Evolutionary conservation across 345 rosid species (phyloP).

Genomic region (Microthlaspi erraticum): DNA sequence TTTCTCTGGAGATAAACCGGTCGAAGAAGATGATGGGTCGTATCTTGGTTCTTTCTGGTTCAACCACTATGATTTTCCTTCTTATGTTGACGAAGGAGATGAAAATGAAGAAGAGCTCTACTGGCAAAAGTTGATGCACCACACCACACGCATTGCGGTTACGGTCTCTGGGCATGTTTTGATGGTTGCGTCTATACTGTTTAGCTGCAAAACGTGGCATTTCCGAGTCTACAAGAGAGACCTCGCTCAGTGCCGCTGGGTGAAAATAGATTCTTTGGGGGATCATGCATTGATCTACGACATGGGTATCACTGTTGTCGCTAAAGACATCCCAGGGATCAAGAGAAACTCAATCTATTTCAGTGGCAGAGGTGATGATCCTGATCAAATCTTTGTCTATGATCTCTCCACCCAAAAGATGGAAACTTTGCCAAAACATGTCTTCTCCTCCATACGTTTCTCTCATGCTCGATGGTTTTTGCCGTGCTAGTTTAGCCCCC

Average conservation of each 20-base stretch:
- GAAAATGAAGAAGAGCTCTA: background rate
- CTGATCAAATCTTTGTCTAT: constrained; percentile 11
- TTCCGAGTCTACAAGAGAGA: constrained; percentile 5
- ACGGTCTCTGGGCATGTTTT: constrained; percentile 1
- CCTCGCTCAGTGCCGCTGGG: too few relatives aligned
- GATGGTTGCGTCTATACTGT: background rate
- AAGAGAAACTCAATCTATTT: constrained; percentile 27
- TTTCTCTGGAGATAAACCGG: constrained; percentile 8
- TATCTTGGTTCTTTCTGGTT: background rate
- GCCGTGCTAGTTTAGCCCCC: too few relatives aligned
- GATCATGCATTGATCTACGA: constrained; percentile 24
- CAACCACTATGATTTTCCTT: background rate
- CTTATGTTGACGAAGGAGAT: background rate
- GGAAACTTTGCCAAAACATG: constrained; percentile 7
- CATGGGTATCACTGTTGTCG: constrained; percentile 18
- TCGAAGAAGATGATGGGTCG: background rate
- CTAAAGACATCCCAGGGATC: constrained; percentile 22
- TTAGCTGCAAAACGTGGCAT: background rate
- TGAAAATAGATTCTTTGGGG: constrained; percentile 15
- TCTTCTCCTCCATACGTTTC: too few relatives aligned
- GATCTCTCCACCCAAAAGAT: constrained; percentile 12
- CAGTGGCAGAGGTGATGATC: constrained; percentile 26
- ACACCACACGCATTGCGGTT: background rate
- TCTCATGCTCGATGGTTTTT: too few relatives aligned
- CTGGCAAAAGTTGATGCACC: background rate